Percentiles rank a stretch among this genome's conserved stretches.
These are phyloP conservation scores for Ananas comosus DNA, from an alignment of 176 grass and related monocot genomes.

Conservation along the genomic window DNA sequence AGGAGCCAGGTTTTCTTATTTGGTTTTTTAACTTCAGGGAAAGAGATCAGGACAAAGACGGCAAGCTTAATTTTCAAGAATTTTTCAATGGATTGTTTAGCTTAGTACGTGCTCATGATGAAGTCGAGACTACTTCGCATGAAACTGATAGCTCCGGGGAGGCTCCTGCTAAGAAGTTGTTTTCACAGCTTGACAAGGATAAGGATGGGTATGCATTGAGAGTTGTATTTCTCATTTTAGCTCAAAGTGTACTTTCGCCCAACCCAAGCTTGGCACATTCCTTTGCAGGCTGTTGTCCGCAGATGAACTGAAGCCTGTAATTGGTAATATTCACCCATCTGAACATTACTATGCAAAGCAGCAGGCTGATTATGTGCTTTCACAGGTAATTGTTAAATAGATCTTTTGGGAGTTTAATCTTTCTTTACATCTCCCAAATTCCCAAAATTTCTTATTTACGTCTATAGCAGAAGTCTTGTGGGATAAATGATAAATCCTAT, in stretches of 20 bases:
- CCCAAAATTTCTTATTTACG: too few species aligned
- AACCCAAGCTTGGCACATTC: slow-evolving; percentile 8
- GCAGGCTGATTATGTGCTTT: slow-evolving; percentile 82
- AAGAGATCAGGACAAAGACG: slow-evolving; percentile 87
- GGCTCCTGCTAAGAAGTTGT: slow-evolving; percentile 75
- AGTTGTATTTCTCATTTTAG: slow-evolving; percentile 10
- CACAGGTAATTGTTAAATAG: slow-evolving; percentile 42
- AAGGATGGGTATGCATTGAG: slow-evolving; percentile 72
- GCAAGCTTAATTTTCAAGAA: slow-evolving; percentile 80
- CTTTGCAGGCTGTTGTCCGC: slow-evolving; percentile 73
- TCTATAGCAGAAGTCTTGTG: too few species aligned
- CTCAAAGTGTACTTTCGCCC: slow-evolving; percentile 2
- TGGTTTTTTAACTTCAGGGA: slow-evolving; percentile 46
- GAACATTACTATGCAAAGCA: slow-evolving; percentile 84
- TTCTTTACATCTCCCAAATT: slow-evolving; percentile 2
- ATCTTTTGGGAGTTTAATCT: neutral
- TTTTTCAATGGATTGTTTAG: slow-evolving; percentile 81
- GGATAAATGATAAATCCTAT: too few species aligned
- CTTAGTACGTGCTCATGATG: slow-evolving; percentile 65
- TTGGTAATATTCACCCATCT: slow-evolving; percentile 68
- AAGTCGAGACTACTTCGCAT: slow-evolving; percentile 37
- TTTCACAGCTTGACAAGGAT: slow-evolving; percentile 75
- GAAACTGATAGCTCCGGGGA: slow-evolving; percentile 41
- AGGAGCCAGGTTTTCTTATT: neutral
- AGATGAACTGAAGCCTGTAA: slow-evolving; percentile 61